Conservation (phyloP, 306 rosid species). For the Ammopiptanthus mongolicus region DNA sequence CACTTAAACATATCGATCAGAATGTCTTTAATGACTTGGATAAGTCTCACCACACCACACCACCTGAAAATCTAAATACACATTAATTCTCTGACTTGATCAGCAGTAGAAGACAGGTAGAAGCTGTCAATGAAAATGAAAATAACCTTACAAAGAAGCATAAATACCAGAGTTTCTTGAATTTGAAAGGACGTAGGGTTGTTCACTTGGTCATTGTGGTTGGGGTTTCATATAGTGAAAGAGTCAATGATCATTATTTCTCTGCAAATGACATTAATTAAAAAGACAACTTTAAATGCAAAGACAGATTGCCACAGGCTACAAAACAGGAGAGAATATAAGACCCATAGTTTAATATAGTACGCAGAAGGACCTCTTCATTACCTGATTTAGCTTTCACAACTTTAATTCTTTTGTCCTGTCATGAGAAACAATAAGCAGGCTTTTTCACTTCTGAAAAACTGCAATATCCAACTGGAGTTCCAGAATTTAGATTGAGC, state of each 20-base stretch:
- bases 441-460: conserved; percentile 21
- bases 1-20: not conserved
- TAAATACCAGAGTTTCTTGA: conserved; percentile 38
- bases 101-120: conserved; percentile 64
- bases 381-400: conserved; percentile 48
- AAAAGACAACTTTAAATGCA: conserved; percentile 49
- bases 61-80: conserved; percentile 60
- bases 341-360: conserved; percentile 37
- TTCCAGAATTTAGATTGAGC: not conserved
- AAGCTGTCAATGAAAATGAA: conserved; percentile 71
- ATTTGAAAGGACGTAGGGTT: conserved; percentile 68
- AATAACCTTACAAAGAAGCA: conserved; percentile 32
- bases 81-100: conserved; percentile 68
- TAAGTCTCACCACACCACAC: conserved; percentile 42
- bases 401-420: conserved; percentile 35
- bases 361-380: conserved; percentile 26
- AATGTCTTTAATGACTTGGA: conserved; percentile 31
- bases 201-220: conserved; percentile 38
- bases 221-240: conserved; percentile 13
- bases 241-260: conserved; percentile 51
- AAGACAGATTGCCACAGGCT: conserved; percentile 34
- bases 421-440: conserved; percentile 1
- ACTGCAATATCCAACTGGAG: conserved; percentile 36
- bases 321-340: conserved; percentile 47
- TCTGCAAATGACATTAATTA: conserved; percentile 50